A percentile compares a stretch with the other conserved stretches of the same genome.
phyloP scores from a whole-genome alignment of 164 flowering plant genomes.

The Magnolia kwangsiensis region DNA sequence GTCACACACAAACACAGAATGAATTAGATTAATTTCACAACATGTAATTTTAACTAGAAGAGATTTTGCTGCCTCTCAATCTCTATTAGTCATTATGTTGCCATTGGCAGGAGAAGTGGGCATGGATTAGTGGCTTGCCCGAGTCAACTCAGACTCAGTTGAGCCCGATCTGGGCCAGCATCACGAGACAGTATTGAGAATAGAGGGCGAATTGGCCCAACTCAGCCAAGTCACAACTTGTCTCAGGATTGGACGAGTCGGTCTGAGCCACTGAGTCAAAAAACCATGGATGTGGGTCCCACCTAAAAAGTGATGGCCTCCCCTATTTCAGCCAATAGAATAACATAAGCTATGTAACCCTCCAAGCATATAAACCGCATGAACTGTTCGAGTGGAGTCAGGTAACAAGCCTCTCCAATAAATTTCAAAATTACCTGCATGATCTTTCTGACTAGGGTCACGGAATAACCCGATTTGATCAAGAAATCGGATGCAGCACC shows the following conservation, averaged over 20 bases:
- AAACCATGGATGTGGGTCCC: neutral
- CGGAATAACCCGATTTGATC: slow-evolving; percentile 59
- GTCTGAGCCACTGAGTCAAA: too few relatives aligned
- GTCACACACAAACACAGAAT: slow-evolving; percentile 14
- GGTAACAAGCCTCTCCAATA: neutral
- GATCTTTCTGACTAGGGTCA: slow-evolving; percentile 70
- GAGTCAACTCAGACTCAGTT: too few relatives aligned
- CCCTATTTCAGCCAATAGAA: too few relatives aligned
- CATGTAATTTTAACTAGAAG: neutral
- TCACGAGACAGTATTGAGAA: too few relatives aligned
- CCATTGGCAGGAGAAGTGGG: neutral
- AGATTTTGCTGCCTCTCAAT: neutral
- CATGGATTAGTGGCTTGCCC: too few relatives aligned
- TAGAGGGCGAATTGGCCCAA: too few relatives aligned
- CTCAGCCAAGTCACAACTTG: too few relatives aligned
- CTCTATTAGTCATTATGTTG: neutral
- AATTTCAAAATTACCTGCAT: slow-evolving; percentile 67
- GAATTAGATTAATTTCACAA: neutral
- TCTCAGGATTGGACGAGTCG: too few relatives aligned
- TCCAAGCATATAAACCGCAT: neutral
- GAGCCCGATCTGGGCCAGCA: too few relatives aligned
- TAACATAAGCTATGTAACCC: too few relatives aligned
- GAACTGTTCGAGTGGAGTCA: neutral
- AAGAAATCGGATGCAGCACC: slow-evolving; percentile 68
- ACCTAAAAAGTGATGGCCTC: neutral